A percentile compares a stretch with the other conserved stretches of the same genome.
phyloP scores from a whole-genome alignment of 2,329 filamentous ascomycete species.

The Colletotrichum higginsianum region DNA sequence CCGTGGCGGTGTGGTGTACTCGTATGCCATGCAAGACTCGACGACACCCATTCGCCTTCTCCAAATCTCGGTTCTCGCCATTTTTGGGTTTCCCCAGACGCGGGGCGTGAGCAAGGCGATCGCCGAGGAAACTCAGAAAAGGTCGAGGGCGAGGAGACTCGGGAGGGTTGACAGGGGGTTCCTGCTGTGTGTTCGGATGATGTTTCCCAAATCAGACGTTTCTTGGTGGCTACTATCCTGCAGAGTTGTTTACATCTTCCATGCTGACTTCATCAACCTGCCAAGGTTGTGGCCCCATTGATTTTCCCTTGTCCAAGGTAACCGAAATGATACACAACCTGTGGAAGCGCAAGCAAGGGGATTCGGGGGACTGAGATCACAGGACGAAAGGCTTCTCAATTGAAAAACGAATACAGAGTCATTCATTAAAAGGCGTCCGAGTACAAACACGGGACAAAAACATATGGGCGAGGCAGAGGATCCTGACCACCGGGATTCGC shows the following conservation, averaged over 20 bases:
- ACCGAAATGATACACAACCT: neutral
- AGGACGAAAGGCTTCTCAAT: neutral
- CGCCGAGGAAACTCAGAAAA: neutral
- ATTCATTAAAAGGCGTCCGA: neutral
- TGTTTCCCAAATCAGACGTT: neutral
- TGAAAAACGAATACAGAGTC: neutral
- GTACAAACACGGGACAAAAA: neutral
- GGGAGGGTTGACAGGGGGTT: neutral
- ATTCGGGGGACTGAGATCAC: no score
- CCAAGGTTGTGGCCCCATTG: neutral
- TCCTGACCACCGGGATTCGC: neutral
- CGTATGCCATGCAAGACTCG: neutral
- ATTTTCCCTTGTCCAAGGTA: no score
- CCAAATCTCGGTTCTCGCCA: constrained; percentile 1
- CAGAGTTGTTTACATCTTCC: neutral
- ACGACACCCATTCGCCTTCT: constrained; percentile 10
- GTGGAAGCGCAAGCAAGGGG: no score
- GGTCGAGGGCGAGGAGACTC: neutral
- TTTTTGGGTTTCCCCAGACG: constrained; percentile 6
- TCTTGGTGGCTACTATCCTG: neutral
- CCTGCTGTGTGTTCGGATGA: neutral
- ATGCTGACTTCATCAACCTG: neutral
- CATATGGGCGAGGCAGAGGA: neutral
- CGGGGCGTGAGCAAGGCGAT: neutral
- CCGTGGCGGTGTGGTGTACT: neutral